These are phyloP conservation scores for Venturia aucupariae DNA, from an alignment of 2,329 filamentous ascomycete species.

Conservation along the genomic window DNA sequence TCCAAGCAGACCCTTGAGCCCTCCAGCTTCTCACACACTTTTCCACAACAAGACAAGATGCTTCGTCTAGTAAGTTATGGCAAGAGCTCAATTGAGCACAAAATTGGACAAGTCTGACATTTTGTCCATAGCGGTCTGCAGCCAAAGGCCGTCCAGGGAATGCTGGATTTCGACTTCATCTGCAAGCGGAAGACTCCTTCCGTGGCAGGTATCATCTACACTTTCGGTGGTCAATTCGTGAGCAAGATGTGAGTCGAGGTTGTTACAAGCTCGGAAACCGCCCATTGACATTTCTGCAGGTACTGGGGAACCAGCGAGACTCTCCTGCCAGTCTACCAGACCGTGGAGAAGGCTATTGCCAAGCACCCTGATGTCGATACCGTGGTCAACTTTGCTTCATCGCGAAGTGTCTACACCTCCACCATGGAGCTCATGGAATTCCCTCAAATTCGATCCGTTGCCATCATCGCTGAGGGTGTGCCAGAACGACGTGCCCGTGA, in stretches of 20 bases:
- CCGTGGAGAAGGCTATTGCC: slow-evolving; percentile 79
- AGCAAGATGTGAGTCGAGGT: slow-evolving; percentile 80
- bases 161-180: slow-evolving; percentile 99
- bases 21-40: slow-evolving; percentile 76
- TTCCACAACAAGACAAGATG: slow-evolving; percentile 99
- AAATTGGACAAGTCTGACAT: neutral
- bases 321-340: slow-evolving; percentile 94
- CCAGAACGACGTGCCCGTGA: slow-evolving; percentile 96
- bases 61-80: slow-evolving; percentile 74
- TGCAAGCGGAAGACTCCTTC: slow-evolving; percentile 97
- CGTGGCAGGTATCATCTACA: slow-evolving; percentile 99
- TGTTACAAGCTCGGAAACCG: slow-evolving; percentile 17
- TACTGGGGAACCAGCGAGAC: slow-evolving; percentile 99
- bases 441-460: slow-evolving; percentile 96
- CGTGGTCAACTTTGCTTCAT: slow-evolving; percentile 99
- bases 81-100: neutral
- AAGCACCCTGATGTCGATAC: slow-evolving; percentile 98
- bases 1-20: slow-evolving; percentile 85
- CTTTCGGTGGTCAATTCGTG: slow-evolving; percentile 98
- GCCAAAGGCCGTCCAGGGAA: slow-evolving; percentile 59
- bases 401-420: slow-evolving; percentile 94
- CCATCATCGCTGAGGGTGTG: slow-evolving; percentile 98
- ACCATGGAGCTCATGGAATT: slow-evolving; percentile 97
- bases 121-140: slow-evolving; percentile 63
- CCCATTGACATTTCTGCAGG: slow-evolving; percentile 27